These are phyloP conservation scores for sunflower (Helianthus annuus) DNA, from an alignment of 129 eudicot genomes.

Conservation along the genomic window DNA sequence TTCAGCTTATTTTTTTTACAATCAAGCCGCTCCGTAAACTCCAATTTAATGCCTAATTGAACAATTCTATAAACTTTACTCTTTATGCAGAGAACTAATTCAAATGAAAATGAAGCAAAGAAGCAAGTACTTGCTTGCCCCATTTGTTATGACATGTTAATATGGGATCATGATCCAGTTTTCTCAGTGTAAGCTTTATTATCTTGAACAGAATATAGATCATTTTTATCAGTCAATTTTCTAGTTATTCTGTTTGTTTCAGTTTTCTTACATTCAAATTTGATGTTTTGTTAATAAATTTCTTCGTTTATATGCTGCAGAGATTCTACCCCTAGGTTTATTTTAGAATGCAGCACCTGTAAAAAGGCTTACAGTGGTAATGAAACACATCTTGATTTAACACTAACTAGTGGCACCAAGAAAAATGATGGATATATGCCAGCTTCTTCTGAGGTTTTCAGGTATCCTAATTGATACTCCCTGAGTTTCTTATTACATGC, in stretches of 20 bases:
- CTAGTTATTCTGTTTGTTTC: neutral
- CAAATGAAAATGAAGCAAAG: constrained; percentile 38
- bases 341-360: constrained; percentile 59
- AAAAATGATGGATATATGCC: constrained; percentile 65
- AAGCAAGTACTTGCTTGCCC: constrained; percentile 71
- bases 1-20: no score
- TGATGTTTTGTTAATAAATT: constrained; percentile 8
- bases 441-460: constrained; percentile 81
- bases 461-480: constrained; percentile 34
- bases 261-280: neutral
- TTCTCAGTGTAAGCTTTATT: constrained; percentile 66
- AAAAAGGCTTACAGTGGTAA: constrained; percentile 65
- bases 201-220: neutral
- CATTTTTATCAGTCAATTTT: neutral
- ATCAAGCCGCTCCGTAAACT: neutral
- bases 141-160: constrained; percentile 60
- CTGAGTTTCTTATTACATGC: neutral
- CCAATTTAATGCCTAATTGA: neutral
- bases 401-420: constrained; percentile 68
- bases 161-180: constrained; percentile 47
- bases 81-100: constrained; percentile 41
- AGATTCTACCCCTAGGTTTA: constrained; percentile 48
- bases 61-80: neutral
- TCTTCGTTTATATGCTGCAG: constrained; percentile 34
- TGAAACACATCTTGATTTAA: constrained; percentile 68